Percentiles rank a stretch among this genome's conserved stretches.
phyloP scores from a whole-genome alignment of 2,329 filamentous ascomycete genomes.

The Catunica adiposa region DNA sequence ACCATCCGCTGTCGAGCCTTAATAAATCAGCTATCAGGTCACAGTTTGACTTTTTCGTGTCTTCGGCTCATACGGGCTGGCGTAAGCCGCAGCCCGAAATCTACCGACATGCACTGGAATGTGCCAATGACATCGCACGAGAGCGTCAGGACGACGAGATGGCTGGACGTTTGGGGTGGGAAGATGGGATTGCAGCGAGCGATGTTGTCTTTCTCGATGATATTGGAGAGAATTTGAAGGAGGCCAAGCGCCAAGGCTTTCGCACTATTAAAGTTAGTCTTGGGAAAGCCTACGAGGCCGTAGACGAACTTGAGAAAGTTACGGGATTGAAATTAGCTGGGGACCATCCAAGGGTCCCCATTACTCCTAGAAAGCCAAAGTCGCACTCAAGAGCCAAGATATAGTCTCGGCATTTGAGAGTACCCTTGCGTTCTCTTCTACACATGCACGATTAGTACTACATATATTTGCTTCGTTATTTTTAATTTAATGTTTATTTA shows the following conservation, averaged over 20 bases:
- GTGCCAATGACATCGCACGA: slow-evolving; percentile 44
- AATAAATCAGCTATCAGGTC: slow-evolving; percentile 37
- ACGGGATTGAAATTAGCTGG: slow-evolving; percentile 43
- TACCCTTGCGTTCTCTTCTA: not conserved
- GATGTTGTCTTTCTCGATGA: slow-evolving; percentile 85
- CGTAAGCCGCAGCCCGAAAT: slow-evolving; percentile 75
- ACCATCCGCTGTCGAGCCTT: slow-evolving; percentile 47
- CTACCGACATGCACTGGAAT: slow-evolving; percentile 55
- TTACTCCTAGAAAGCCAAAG: slow-evolving; percentile 29
- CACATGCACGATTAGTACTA: not conserved
- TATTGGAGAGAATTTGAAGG: slow-evolving; percentile 84
- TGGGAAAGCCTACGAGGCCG: slow-evolving; percentile 63
- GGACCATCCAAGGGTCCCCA: slow-evolving; percentile 20
- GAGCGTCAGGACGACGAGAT: not conserved
- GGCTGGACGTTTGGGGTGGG: slow-evolving; percentile 11
- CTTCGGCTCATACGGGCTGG: slow-evolving; percentile 70
- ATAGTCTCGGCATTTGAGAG: slow-evolving; percentile 3
- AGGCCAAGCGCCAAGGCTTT: slow-evolving; percentile 57
- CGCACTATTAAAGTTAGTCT: slow-evolving; percentile 71
- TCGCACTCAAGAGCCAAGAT: slow-evolving; percentile 27
- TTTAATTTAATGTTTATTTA: not conserved
- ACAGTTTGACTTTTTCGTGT: slow-evolving; percentile 76
- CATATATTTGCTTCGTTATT: not conserved
- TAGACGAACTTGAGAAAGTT: slow-evolving; percentile 59
- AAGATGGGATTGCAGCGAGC: slow-evolving; percentile 25